A percentile compares a stretch with the other conserved stretches of the same genome.
Evolutionary conservation across 495 filamentous ascomycete genomes (phyloP).

Genomic region (Thermochaetoides thermophila): DNA sequence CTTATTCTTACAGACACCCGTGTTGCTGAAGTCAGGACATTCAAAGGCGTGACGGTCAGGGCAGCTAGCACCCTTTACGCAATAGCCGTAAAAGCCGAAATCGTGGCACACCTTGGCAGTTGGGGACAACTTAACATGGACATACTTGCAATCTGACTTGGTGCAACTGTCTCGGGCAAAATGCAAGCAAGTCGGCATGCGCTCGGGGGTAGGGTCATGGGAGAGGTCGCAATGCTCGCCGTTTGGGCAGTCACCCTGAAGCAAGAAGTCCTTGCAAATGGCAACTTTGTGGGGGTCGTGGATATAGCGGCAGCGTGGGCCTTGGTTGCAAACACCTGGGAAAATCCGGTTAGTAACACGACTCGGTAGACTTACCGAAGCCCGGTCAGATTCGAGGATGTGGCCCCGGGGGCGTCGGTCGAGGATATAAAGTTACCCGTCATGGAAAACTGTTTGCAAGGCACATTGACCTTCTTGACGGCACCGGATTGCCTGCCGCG

Average conservation of each 20-base stretch:
- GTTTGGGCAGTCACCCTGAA: constrained; percentile 61
- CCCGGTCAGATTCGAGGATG: constrained; percentile 11
- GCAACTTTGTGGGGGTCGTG: constrained; percentile 85
- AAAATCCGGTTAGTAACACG: constrained; percentile 19
- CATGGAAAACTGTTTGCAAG: constrained; percentile 79
- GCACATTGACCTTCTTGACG: constrained; percentile 57
- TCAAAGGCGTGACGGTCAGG: constrained; percentile 72
- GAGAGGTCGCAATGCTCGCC: constrained; percentile 85
- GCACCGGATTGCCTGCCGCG: constrained; percentile 24
- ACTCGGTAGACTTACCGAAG: constrained; percentile 15
- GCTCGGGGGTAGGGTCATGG: constrained; percentile 73
- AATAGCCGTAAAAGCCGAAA: constrained; percentile 83
- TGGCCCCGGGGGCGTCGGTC: constrained; percentile 12
- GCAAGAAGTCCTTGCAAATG: constrained; percentile 76
- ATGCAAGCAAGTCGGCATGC: constrained; percentile 77
- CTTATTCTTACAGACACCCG: constrained; percentile 65
- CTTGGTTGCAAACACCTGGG: constrained; percentile 68
- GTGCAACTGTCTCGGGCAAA: constrained; percentile 84
- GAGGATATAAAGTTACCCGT: constrained; percentile 61
- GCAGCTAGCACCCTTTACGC: constrained; percentile 67
- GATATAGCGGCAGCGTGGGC: constrained; percentile 61
- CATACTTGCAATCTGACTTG: constrained; percentile 77
- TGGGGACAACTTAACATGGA: constrained; percentile 71
- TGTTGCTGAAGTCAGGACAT: constrained; percentile 92
- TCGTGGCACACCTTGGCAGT: constrained; percentile 67